phyloP scores from a whole-genome alignment of 495 filamentous ascomycete genomes.

The Talaromyces proteolyticus region DNA sequence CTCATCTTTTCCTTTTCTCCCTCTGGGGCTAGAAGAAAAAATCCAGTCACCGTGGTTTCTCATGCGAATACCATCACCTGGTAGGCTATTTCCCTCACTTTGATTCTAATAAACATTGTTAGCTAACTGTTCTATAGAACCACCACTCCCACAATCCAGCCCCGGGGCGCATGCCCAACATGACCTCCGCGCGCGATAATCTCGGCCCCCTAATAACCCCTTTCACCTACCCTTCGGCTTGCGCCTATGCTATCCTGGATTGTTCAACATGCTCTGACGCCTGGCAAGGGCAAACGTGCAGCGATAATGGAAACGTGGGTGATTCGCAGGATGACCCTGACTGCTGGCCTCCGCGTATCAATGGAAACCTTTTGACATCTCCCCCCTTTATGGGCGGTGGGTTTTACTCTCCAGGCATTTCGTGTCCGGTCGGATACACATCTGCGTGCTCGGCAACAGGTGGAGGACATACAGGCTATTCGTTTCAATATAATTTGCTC shows the following conservation, averaged over 20 bases:
- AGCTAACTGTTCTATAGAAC: not conserved
- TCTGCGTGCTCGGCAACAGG: not conserved
- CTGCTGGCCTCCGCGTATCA: not conserved
- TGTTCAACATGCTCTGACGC: not conserved
- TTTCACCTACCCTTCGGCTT: not conserved
- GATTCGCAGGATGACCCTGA: not conserved
- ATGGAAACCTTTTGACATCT: not conserved
- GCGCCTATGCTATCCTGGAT: not conserved
- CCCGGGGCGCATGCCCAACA: not conserved
- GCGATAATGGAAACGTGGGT: not conserved
- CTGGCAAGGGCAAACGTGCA: not conserved
- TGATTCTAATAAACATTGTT: not conserved
- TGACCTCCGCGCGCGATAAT: not conserved
- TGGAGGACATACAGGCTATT: not conserved
- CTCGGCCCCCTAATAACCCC: not conserved
- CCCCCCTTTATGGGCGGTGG: not conserved
- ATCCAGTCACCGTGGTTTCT: not conserved
- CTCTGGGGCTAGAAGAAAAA: not conserved
- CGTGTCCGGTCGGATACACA: not conserved
- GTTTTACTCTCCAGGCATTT: not conserved
- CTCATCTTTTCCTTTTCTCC: not conserved
- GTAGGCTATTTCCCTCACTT: not conserved
- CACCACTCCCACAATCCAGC: not conserved
- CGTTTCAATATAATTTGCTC: not conserved
- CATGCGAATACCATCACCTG: not conserved